Evolutionary conservation across 768 basidiomycete species (phyloP), one percentile per base, ranked within the genome.

Genomic region (Boletus rex-veris): DNA sequence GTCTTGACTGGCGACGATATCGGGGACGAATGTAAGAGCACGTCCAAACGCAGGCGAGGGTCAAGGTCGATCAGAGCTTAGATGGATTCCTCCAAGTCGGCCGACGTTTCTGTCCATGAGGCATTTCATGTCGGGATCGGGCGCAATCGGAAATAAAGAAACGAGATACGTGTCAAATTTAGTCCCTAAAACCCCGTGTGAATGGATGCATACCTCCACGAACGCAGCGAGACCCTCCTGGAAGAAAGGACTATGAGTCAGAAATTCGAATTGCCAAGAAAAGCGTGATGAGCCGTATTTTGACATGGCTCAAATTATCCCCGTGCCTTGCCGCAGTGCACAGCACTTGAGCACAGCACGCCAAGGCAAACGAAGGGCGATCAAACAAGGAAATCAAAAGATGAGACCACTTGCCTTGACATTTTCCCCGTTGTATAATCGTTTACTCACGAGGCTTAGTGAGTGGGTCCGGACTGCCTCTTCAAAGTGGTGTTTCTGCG

Each of bases 151-250:
- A 44, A 48, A 38, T 3, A 38, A 38, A 38, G 7, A 38, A 9
- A 38, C 15, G 9, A 11, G 7, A 38, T n/a, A 18, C 14, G 14
- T 18, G 14, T 10, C 37, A 15, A 38, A 38, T 35, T 35, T 5
- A 35, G 33, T 14, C 6, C 14, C 16, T 16, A 7, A 15, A 14
- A 38, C 37, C 7, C 37, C 51, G 59, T 52, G 45, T 41, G 44
- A 35, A 39, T 64, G 3, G 6, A 38, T 38, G n/a, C 61, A n/a
- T 58, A 66, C 59, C 61, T 63, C 82, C 12, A 72, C 61, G 64
- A 90, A 90, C 5, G 88, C 88, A 58, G 74, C 72, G 36, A 90
- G 67, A 3, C 89, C 88, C 73, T 89, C 87, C 85, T 86, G 57
- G 14, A 55, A 63, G 47, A 53, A 45, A 45, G 48, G 54, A 6